Base-by-base conservation (phyloP, 139 green algal genomes). In the Chlorella sp. region DNA sequence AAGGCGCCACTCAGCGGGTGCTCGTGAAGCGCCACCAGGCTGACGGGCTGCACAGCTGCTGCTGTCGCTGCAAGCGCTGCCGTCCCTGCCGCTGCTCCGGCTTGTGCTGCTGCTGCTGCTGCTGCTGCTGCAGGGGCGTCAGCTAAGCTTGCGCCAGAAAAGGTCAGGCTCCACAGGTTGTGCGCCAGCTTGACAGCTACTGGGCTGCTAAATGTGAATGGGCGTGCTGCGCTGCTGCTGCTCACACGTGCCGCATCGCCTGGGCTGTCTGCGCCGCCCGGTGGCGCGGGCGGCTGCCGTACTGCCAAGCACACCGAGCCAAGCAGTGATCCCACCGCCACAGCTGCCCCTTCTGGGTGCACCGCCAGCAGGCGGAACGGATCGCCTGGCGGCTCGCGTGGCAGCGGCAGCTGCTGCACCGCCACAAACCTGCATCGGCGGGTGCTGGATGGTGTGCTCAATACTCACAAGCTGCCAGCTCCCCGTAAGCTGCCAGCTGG, bases 351-450 rank as follows among this genome's bases (percentile, higher is more conserved):
- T 19, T 30, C 14, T 11, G 60, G 77, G 77, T 83, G 77, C 77
- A 83, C 77, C 0, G 77, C 58, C 60, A 83, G 60, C 11, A 62
- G 77, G 28, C 77, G 14, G 28, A 83, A 34, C 4, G 58, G 56
- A 41, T 83, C 77, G 2, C 32, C 56, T 9, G 77, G 56, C 30
- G 17, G 11, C 40, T 83, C 58, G 0, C 11, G 58, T 7, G 77
- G 77, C 77, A 83, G 41, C 0, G 34, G 6, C 56, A 83, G 56
- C 77, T 83, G 77, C 77, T 83, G 77, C 28, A 83, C 40, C 16
- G 41, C 40, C 60, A 73, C 60, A 83, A 83, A 73, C 58, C 77
- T 83, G 77, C 76, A 41, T 4, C 9, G 30, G 9, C 2, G 22
- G 51, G 51, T 60, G 9, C 2, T 26, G 51, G 11, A 24, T 24